phyloP scores from a whole-genome alignment of 116 monocot species.

The Iris pallida region DNA sequence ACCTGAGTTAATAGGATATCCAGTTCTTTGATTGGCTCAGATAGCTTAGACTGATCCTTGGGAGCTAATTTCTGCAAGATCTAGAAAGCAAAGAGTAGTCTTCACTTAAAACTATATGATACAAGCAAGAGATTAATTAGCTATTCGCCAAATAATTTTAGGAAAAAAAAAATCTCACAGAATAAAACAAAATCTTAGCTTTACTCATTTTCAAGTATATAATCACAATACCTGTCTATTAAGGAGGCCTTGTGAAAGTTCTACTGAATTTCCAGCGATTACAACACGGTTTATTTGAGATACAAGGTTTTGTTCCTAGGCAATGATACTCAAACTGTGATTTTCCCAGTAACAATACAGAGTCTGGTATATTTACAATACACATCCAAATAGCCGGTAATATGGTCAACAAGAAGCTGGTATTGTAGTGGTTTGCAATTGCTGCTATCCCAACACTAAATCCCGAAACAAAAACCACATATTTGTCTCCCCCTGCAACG shows the following conservation, averaged over 20 bases:
- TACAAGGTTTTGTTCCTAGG: constrained; percentile 61
- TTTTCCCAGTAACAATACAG: too few species aligned
- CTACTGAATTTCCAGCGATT: constrained; percentile 67
- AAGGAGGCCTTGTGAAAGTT: constrained; percentile 51
- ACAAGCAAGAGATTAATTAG: too few species aligned
- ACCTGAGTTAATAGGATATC: constrained; percentile 82
- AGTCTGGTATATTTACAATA: too few species aligned
- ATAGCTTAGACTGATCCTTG: constrained; percentile 65
- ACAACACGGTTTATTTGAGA: constrained; percentile 65
- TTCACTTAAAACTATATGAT: too few species aligned
- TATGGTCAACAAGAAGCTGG: too few species aligned
- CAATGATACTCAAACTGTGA: not conserved
- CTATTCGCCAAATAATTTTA: too few species aligned
- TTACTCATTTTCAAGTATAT: not conserved
- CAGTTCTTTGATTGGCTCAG: constrained; percentile 75
- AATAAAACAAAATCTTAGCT: not conserved
- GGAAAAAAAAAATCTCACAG: too few species aligned
- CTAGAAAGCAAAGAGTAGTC: not conserved
- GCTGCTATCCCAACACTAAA: too few species aligned
- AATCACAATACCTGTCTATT: constrained; percentile 71
- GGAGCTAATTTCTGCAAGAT: constrained; percentile 38
- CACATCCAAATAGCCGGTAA: too few species aligned
- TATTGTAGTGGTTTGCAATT: too few species aligned
- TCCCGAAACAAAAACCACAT: too few species aligned
- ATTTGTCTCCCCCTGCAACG: too few species aligned